Evolutionary conservation across 2,329 filamentous ascomycete species (phyloP).

Genomic region (Penicillium glabrum): DNA sequence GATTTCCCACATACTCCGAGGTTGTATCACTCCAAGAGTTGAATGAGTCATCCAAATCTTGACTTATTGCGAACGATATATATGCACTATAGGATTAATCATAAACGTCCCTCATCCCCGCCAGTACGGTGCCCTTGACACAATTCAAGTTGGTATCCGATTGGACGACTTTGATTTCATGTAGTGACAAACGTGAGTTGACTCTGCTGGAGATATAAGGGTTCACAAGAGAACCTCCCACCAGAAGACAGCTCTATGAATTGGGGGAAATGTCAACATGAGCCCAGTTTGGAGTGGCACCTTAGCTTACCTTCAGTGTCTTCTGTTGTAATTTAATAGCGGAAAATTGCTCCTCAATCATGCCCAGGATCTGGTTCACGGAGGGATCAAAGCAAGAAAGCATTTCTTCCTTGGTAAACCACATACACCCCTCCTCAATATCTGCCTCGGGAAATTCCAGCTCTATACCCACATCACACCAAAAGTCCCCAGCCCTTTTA

Average conservation of each 20-base stretch:
- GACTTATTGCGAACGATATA: too few relatives aligned
- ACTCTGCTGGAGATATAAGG: neutral
- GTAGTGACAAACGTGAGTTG: neutral
- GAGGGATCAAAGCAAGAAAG: neutral
- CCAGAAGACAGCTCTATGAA: neutral
- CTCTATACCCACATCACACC: neutral
- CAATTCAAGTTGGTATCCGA: neutral
- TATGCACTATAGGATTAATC: neutral
- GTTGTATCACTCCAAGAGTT: too few relatives aligned
- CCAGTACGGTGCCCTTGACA: neutral
- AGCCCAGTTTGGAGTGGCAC: neutral
- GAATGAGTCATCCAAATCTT: too few relatives aligned
- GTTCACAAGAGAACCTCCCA: neutral
- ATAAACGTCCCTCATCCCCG: neutral
- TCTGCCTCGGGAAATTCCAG: neutral
- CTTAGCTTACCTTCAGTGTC: neutral
- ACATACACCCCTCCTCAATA: neutral
- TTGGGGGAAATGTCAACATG: neutral
- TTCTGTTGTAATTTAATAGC: neutral
- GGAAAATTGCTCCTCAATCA: neutral
- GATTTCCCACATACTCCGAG: too few relatives aligned
- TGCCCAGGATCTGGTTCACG: neutral
- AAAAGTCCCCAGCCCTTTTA: neutral
- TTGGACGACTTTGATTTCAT: neutral
- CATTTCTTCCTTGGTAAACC: neutral